These are phyloP conservation scores for Hypholoma sublateritium DNA, from an alignment of 768 basidiomycete genomes.

Conservation along the genomic window DNA sequence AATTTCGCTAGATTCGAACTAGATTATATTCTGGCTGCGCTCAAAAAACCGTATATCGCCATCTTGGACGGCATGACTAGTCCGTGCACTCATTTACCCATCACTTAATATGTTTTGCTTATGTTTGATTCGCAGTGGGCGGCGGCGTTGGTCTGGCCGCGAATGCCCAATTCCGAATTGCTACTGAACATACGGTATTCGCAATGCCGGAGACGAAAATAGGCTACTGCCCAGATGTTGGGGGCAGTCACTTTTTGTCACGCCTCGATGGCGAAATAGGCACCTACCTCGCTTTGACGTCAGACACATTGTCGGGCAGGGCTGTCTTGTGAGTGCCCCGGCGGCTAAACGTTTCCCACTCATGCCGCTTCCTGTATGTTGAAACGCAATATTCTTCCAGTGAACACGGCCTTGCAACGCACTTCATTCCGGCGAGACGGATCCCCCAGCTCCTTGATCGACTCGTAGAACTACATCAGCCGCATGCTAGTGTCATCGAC, in stretches of 20 bases:
- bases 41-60: constrained; percentile 87
- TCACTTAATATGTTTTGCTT: constrained; percentile 7
- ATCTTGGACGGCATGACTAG: constrained; percentile 91
- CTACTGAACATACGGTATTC: constrained; percentile 88
- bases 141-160: constrained; percentile 90
- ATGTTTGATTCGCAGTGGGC: constrained; percentile 62
- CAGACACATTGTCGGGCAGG: constrained; percentile 68
- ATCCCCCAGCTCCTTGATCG: constrained; percentile 71
- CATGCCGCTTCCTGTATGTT: background rate
- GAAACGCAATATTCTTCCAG: constrained; percentile 37
- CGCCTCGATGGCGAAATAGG: constrained; percentile 90
- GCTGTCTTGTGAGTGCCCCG: constrained; percentile 74
- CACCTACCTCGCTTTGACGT: constrained; percentile 90
- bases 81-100: constrained; percentile 59
- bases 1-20: constrained; percentile 66
- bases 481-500: constrained; percentile 38
- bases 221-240: constrained; percentile 91
- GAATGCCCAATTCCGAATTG: constrained; percentile 86
- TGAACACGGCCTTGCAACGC: constrained; percentile 92
- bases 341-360: constrained; percentile 1
- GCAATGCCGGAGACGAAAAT: constrained; percentile 98
- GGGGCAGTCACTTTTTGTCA: constrained; percentile 86
- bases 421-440: constrained; percentile 80
- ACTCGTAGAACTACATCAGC: constrained; percentile 56
- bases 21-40: constrained; percentile 67